Percentiles rank a stretch among this genome's conserved stretches.
phyloP scores from a whole-genome alignment of 345 rosid species.

The Eucalyptus marginata region DNA sequence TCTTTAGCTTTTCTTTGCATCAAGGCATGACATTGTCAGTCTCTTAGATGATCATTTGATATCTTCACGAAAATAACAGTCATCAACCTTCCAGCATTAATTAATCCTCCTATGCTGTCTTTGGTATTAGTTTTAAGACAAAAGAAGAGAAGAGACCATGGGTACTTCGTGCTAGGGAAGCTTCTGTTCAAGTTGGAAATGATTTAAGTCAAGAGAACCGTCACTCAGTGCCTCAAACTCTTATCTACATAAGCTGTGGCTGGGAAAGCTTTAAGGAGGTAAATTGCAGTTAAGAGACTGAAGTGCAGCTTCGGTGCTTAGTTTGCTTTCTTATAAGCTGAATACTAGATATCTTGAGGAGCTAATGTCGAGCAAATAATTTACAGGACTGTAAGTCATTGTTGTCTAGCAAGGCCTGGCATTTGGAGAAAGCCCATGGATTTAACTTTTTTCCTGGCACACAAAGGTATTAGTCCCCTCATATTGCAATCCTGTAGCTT shows the following conservation, averaged over 20 bases:
- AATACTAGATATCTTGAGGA: neutral
- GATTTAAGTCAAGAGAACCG: slow-evolving; percentile 23
- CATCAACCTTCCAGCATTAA: neutral
- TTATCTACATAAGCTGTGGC: slow-evolving; percentile 92
- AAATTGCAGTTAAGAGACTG: neutral
- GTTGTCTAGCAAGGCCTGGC: slow-evolving; percentile 63
- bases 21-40: neutral
- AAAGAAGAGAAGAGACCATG: slow-evolving; percentile 97
- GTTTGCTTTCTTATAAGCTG: neutral
- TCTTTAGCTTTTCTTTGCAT: neutral
- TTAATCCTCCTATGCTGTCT: neutral
- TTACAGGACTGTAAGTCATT: slow-evolving; percentile 71
- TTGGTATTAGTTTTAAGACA: slow-evolving; percentile 23
- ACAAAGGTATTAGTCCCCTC: slow-evolving; percentile 38
- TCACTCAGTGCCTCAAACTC: slow-evolving; percentile 58
- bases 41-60: neutral
- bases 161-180: slow-evolving; percentile 78
- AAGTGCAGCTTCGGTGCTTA: neutral
- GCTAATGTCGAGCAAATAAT: neutral
- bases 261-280: slow-evolving; percentile 99
- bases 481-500: neutral
- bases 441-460: slow-evolving; percentile 96
- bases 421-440: slow-evolving; percentile 74
- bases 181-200: slow-evolving; percentile 54
- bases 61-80: neutral